phyloP scores from a whole-genome alignment of 352 stramenopile genomes.

The Phytopythium chamaehyphon region DNA sequence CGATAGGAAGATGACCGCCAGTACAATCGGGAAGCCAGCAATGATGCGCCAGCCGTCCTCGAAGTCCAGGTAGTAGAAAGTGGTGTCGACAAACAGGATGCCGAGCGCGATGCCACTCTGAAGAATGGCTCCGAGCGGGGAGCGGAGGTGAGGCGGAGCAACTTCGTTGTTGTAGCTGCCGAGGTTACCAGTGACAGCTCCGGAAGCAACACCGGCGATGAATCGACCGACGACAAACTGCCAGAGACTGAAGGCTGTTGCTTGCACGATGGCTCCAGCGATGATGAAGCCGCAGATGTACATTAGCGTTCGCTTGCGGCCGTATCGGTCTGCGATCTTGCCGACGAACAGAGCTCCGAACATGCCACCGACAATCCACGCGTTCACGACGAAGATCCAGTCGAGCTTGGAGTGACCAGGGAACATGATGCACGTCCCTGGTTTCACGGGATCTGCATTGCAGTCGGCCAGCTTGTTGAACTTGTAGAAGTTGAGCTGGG shows the following conservation, averaged over 20 bases:
- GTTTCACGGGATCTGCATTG: constrained; percentile 16
- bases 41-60: constrained; percentile 13
- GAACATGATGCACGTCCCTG: constrained; percentile 43
- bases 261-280: constrained; percentile 13
- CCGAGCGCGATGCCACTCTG: constrained; percentile 12
- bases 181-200: neutral
- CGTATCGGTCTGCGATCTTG: constrained; percentile 29
- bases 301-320: constrained; percentile 25
- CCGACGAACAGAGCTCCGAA: constrained; percentile 31
- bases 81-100: constrained; percentile 10
- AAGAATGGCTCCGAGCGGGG: constrained; percentile 7
- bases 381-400: constrained; percentile 45
- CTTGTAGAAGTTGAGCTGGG: constrained; percentile 38
- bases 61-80: constrained; percentile 13
- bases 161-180: constrained; percentile 14
- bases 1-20: constrained; percentile 8
- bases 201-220: constrained; percentile 15
- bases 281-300: constrained; percentile 18
- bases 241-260: constrained; percentile 9
- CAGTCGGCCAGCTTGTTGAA: constrained; percentile 38
- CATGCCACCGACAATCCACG: constrained; percentile 48
- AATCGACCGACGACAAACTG: constrained; percentile 20
- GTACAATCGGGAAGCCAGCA: constrained; percentile 14
- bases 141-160: constrained; percentile 10
- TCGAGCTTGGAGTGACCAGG: constrained; percentile 35